A percentile compares a stretch with the other conserved stretches of the same genome.
These are phyloP conservation scores for Saxophila tyrrhenica DNA, from an alignment of 495 filamentous ascomycete species.

Conservation along the genomic window DNA sequence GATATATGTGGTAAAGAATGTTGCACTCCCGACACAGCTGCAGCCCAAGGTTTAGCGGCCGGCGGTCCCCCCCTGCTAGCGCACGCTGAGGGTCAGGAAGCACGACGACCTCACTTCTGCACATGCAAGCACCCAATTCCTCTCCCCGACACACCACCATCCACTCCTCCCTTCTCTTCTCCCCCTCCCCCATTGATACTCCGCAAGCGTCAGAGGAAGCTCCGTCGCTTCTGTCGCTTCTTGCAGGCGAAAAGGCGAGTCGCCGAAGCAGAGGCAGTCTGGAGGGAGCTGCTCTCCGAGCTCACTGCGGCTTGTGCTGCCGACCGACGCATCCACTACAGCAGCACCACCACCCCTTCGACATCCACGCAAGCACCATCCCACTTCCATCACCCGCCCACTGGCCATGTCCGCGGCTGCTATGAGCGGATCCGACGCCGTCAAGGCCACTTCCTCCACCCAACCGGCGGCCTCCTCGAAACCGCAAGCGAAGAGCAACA, in stretches of 20 bases:
- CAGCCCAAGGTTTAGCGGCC: too few relatives aligned
- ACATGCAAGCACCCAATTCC: too few relatives aligned
- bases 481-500: background rate
- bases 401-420: background rate
- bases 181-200: background rate
- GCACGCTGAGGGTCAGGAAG: too few relatives aligned
- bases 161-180: background rate
- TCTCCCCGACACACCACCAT: background rate
- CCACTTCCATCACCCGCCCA: background rate
- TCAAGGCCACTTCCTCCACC: background rate
- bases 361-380: background rate
- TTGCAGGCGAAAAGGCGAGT: background rate
- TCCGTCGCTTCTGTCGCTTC: background rate
- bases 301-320: background rate
- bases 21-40: too few relatives aligned
- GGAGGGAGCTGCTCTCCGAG: background rate
- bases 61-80: too few relatives aligned
- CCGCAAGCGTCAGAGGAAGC: background rate
- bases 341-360: too few relatives aligned
- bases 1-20: too few relatives aligned
- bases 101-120: background rate
- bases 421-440: slow-evolving; percentile 2
- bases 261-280: background rate
- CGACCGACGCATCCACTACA: background rate
- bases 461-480: background rate